Base-by-base conservation (phyloP, 805 yeast species). In the Barnettozyma populi region DNA sequence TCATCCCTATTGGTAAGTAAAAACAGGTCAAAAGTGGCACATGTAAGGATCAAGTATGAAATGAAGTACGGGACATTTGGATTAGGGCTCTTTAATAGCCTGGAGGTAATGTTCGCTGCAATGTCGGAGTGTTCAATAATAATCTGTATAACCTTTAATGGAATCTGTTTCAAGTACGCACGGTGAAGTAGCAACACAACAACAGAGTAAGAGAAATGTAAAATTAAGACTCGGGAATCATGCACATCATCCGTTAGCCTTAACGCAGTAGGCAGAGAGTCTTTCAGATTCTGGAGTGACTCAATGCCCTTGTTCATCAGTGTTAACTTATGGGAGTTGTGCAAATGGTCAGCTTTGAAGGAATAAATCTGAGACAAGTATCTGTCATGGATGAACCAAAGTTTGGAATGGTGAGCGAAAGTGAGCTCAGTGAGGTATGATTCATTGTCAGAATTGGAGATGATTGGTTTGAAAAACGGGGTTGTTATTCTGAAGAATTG, bases 331-430 rank as follows among this genome's bases (percentile, higher is more conserved):
- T 66, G 70, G 1, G 70, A 66, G 21, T 53, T 54, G 48, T 66
- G 70, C 32, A 66, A 46, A 42, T 59, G 60, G 31, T 58, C 66
- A 2, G 69, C 67, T 41, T 62, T 63, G 49, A 60, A 63, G 1
- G 70, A 66, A 47, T 65, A 66, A 6, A 66, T 66, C 45, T 66
- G 69, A 11, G 64, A 57, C 31, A 64, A 53, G 18, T 54, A 57
- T 25, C 63, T 46, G 47, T 65, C 70, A 52, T 62, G 62, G 18
- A 62, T 52, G 43, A 60, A 64, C 69, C 69, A 65, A 29, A 65
- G 39, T 27, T 56, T 53, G 2, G 68, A 55, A 38, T 64, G 67
- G n/a, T 53, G 48, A 2, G 66, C 51, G 51, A 64, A 64, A 11
- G 57, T 51, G 16, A 57, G 41, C 43, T 62, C 67, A 18, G 58